Evolutionary conservation across 805 yeast species (phyloP), one percentile per base, ranked within the genome.

Genomic region (Zygoascus flipseniorum): DNA sequence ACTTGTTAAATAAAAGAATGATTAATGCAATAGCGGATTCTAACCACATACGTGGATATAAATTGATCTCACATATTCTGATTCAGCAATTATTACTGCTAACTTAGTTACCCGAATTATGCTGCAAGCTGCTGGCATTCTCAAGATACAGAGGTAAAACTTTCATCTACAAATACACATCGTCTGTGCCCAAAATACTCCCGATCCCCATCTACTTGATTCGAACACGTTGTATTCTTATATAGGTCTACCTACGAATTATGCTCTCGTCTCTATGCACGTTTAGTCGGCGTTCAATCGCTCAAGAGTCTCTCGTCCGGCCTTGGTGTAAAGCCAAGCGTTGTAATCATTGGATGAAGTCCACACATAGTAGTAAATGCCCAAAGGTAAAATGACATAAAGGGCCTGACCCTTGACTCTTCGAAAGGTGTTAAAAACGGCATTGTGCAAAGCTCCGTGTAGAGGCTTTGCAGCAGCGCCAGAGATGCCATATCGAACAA

Each of bases 301-400:
- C 72, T 80, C 92, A 69, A 92, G 81, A 70, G 92, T 96, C 78
- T 85, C 92, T 77, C 90, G 88, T 72, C 99, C 99, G 60, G 87
- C 98, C 80, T 92, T 92, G 73, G 97, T 89, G 81, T 92, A 92
- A 71, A 92, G 80, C 82, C 76, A 90, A 70, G 83, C 92, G 75
- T 92, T 72, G 82, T 89, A 89, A 69, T 85, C 89, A 76, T 89
- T 83, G 61, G 95, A 90, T 69, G 77, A 72, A 60, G 80, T 81
- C 96, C 96, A 89, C 75, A 92, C 73, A 71, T 81, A 82, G 86
- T 92, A 89, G 68, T 87, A 83, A 61, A 87, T 71, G 54, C 81
- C 76, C 60, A 80, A 89, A 62, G 99, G 99, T 61, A 89, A 68
- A 52, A 80, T 72, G 55, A 92, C 73, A 75, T 76, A 92, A 63